Percentiles rank a stretch among this genome's conserved stretches.
Evolutionary conservation across 108 stramenopile genomes (phyloP).

Genomic region (Skeletonema marinoi): DNA sequence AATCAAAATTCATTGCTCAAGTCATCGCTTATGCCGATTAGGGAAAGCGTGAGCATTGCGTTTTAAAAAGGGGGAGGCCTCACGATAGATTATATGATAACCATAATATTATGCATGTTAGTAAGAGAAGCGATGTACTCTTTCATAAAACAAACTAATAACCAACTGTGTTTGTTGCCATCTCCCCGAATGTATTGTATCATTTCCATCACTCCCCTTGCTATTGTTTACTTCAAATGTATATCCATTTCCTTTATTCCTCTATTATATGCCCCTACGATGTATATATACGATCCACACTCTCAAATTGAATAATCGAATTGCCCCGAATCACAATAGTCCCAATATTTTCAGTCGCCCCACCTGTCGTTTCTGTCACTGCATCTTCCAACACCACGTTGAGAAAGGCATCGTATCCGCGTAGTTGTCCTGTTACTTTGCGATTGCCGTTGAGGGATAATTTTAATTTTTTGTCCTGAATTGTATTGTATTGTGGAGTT

Average conservation of each 20-base stretch:
- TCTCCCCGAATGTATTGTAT: not conserved
- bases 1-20: no score
- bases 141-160: no score
- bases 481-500: not conserved
- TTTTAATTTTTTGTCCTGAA: constrained; percentile 84
- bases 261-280: not conserved
- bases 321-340: constrained; percentile 88
- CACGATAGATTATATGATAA: no score
- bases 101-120: no score
- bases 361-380: constrained; percentile 52
- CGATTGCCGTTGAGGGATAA: constrained; percentile 85
- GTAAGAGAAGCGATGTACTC: not conserved
- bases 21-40: no score
- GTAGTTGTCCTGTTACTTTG: constrained; percentile 74
- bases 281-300: constrained; percentile 63
- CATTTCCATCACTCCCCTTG: not conserved
- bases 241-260: not conserved
- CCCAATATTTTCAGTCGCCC: constrained; percentile 57
- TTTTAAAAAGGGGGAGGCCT: not conserved
- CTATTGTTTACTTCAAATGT: not conserved
- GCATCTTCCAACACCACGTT: constrained; percentile 90
- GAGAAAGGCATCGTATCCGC: constrained; percentile 90
- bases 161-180: not conserved
- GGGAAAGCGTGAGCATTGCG: not conserved
- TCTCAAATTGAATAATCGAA: constrained; percentile 90